A percentile compares a stretch with the other conserved stretches of the same genome.
These are phyloP conservation scores for Salix exigua DNA, from an alignment of 345 rosid species.

Conservation along the genomic window DNA sequence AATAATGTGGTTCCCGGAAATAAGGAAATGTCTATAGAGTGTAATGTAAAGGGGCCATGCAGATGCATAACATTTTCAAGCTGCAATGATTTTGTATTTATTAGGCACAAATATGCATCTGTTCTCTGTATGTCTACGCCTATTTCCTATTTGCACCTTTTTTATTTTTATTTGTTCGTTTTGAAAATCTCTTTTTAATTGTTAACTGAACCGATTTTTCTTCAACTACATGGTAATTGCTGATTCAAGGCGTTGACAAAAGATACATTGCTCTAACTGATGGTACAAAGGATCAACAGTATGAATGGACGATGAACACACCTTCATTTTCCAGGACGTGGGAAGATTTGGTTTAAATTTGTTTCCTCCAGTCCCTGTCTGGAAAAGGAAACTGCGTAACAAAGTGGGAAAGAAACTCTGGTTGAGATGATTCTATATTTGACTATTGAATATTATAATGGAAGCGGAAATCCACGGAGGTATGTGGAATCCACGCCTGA, in stretches of 20 bases:
- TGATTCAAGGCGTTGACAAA: not conserved
- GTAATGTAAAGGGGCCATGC: not conserved
- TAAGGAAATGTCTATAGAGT: not conserved
- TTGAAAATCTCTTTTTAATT: not conserved
- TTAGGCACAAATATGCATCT: not conserved
- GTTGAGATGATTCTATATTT: not conserved
- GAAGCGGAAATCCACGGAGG: slow-evolving; percentile 60
- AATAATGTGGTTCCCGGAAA: no score
- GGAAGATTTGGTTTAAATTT: not conserved
- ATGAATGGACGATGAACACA: not conserved
- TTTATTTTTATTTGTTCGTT: not conserved
- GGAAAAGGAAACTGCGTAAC: not conserved
- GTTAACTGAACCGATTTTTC: no score
- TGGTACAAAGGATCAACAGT: not conserved
- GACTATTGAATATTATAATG: slow-evolving; percentile 26
- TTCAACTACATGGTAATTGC: not conserved
- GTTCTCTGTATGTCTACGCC: not conserved
- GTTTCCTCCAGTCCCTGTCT: not conserved
- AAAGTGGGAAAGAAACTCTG: no score
- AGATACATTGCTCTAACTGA: not conserved
- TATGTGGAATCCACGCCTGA: slow-evolving; percentile 68
- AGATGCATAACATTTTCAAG: not conserved
- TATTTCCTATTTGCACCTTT: not conserved
- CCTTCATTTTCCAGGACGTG: not conserved
- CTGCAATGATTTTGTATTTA: not conserved